Evolutionary conservation across 2,329 filamentous ascomycete species (phyloP).

Genomic region (Pestalotiopsis sp.): DNA sequence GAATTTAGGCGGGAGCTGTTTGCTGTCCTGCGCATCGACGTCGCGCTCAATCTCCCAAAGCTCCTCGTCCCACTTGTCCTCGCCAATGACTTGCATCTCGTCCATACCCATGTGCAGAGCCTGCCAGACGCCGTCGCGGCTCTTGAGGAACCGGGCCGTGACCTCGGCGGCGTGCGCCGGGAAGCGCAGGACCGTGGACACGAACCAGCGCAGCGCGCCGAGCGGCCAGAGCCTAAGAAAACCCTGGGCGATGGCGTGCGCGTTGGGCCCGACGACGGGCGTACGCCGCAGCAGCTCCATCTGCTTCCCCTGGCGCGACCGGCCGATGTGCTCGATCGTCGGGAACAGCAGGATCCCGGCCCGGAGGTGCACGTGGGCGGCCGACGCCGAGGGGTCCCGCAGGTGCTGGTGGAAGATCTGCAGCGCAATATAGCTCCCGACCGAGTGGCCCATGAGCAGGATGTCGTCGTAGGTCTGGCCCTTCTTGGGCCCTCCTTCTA

Average conservation of each 20-base stretch:
- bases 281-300: slow-evolving; percentile 46
- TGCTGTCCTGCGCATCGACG: slow-evolving; percentile 20
- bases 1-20: slow-evolving; percentile 46
- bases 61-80: slow-evolving; percentile 62
- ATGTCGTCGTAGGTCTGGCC: slow-evolving; percentile 56
- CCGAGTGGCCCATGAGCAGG: slow-evolving; percentile 73
- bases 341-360: slow-evolving; percentile 72
- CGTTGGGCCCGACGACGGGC: slow-evolving; percentile 43
- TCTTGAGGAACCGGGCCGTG: slow-evolving; percentile 58
- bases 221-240: slow-evolving; percentile 47
- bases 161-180: slow-evolving; percentile 50
- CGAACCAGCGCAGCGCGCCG: slow-evolving; percentile 43
- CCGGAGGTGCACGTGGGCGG: slow-evolving; percentile 44
- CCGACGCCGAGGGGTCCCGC: slow-evolving; percentile 26
- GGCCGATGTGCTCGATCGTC: slow-evolving; percentile 72
- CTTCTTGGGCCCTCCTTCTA: slow-evolving; percentile 28
- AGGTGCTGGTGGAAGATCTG: slow-evolving; percentile 66
- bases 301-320: slow-evolving; percentile 61
- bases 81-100: slow-evolving; percentile 61
- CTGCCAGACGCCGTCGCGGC: slow-evolving; percentile 61
- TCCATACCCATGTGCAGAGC: slow-evolving; percentile 61
- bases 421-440: slow-evolving; percentile 72
- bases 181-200: slow-evolving; percentile 49
- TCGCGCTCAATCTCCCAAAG: slow-evolving; percentile 55
- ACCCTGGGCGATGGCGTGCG: slow-evolving; percentile 42